Evolutionary conservation across 2,329 filamentous ascomycete species (phyloP).

Genomic region (Dendrostoma leiphaemia): DNA sequence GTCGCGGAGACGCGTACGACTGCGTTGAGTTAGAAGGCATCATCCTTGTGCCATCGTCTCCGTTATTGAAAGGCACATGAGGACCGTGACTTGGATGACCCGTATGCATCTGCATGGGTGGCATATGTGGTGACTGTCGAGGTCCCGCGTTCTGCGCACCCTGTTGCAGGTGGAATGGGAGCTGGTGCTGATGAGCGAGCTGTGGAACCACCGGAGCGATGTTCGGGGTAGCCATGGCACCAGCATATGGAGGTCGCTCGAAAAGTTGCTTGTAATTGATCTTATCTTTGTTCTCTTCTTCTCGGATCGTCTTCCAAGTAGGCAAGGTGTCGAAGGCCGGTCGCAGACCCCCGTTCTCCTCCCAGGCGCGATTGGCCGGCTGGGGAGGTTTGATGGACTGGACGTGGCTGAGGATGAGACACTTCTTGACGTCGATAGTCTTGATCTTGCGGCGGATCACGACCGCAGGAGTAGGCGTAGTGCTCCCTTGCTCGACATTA

Average conservation of each 20-base stretch:
- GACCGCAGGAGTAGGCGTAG: conserved; percentile 39
- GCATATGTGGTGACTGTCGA: conserved; percentile 71
- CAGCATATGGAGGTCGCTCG: conserved; percentile 59
- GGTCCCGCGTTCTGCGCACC: conserved; percentile 65
- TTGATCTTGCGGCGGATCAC: conserved; percentile 70
- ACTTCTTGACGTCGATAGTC: conserved; percentile 70
- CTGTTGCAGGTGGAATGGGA: conserved; percentile 80
- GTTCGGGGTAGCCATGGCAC: conserved; percentile 66
- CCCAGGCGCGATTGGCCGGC: conserved; percentile 55
- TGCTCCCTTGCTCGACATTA: conserved; percentile 35
- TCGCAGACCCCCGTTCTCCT: conserved; percentile 77
- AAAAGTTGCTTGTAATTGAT: conserved; percentile 78
- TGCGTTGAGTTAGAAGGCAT: conserved; percentile 81
- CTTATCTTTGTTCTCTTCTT: conserved; percentile 66
- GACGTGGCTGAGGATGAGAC: conserved; percentile 51
- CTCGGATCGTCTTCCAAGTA: conserved; percentile 74
- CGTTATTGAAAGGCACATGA: conserved; percentile 65
- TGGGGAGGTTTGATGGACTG: conserved; percentile 52
- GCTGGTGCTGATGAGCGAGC: conserved; percentile 77
- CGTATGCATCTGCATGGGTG: conserved; percentile 73
- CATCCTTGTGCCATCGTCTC: conserved; percentile 79
- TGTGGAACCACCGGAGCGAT: conserved; percentile 68
- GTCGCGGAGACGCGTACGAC: conserved; percentile 81
- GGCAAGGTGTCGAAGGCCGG: conserved; percentile 81
- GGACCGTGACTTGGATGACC: conserved; percentile 69